phyloP scores from a whole-genome alignment of 2,329 filamentous ascomycete genomes.

The Cladobotryum mycophilum region DNA sequence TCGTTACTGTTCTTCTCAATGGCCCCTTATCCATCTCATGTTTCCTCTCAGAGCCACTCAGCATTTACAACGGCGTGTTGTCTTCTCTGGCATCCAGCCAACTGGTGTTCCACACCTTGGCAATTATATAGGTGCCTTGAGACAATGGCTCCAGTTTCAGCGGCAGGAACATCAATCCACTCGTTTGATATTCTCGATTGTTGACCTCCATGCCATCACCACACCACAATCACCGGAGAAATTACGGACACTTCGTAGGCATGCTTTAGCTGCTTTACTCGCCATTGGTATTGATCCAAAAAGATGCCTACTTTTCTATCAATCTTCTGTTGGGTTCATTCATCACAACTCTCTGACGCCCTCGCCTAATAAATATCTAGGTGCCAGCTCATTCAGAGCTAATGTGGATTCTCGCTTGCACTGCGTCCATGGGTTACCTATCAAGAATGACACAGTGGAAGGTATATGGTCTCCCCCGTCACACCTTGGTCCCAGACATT shows the following conservation, averaged over 20 bases:
- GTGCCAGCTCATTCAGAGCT: constrained; percentile 77
- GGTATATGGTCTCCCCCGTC: constrained; percentile 37
- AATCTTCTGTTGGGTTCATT: constrained; percentile 58
- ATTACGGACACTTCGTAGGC: constrained; percentile 59
- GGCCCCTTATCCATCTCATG: no score
- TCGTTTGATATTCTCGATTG: constrained; percentile 75
- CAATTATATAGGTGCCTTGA: constrained; percentile 88
- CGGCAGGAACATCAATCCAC: constrained; percentile 47
- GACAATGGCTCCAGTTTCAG: constrained; percentile 80
- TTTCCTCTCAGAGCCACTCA: neutral
- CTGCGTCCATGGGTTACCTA: constrained; percentile 87
- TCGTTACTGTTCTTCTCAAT: neutral
- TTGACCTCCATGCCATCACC: constrained; percentile 92
- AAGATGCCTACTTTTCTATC: constrained; percentile 74
- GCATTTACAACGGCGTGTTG: constrained; percentile 35
- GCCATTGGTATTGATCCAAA: constrained; percentile 78
- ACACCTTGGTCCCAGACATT: neutral
- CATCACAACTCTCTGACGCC: neutral
- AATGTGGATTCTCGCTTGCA: constrained; percentile 95
- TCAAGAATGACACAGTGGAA: constrained; percentile 99
- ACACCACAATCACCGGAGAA: constrained; percentile 57
- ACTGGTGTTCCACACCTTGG: constrained; percentile 91
- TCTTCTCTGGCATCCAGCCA: constrained; percentile 97
- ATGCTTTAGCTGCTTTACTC: constrained; percentile 73
- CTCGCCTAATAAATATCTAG: constrained; percentile 29